Evolutionary conservation across 768 basidiomycete genomes (phyloP).

Genomic region (Termitomyces titanicus): DNA sequence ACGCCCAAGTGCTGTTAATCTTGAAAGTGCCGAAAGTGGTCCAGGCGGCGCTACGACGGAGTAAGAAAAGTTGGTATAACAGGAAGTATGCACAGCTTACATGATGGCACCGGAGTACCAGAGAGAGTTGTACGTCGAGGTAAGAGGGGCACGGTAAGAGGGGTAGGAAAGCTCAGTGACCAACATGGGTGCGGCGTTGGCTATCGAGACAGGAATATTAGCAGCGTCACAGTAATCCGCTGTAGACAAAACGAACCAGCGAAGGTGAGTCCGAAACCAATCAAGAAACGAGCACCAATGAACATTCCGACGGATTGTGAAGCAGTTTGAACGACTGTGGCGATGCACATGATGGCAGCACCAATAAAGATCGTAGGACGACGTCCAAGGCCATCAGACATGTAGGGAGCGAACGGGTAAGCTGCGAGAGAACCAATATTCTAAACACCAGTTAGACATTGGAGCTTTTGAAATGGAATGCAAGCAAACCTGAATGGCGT

Average conservation of each 20-base stretch:
- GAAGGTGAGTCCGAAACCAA: constrained; percentile 75
- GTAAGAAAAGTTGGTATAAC: constrained; percentile 22
- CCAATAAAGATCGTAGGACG: constrained; percentile 64
- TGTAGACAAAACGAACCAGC: constrained; percentile 37
- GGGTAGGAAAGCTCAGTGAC: constrained; percentile 88
- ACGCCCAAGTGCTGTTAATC: constrained; percentile 66
- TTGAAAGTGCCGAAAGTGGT: constrained; percentile 78
- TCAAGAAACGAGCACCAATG: constrained; percentile 75
- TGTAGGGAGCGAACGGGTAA: constrained; percentile 67
- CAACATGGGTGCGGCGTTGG: constrained; percentile 77
- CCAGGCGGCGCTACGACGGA: constrained; percentile 68
- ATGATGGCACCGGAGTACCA: constrained; percentile 85
- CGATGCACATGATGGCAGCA: constrained; percentile 66
- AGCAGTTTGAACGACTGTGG: constrained; percentile 65
- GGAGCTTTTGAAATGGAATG: not conserved
- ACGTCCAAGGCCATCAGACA: constrained; percentile 72
- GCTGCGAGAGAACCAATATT: constrained; percentile 68
- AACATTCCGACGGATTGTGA: constrained; percentile 75
- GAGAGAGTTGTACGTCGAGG: constrained; percentile 77
- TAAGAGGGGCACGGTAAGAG: constrained; percentile 73
- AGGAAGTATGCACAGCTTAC: not conserved
- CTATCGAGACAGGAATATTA: constrained; percentile 23
- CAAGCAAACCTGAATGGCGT: constrained; percentile 63
- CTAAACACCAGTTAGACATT: constrained; percentile 25
- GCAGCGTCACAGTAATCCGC: constrained; percentile 7